A percentile compares a stretch with the other conserved stretches of the same genome.
These are phyloP conservation scores for Xerocomus amazonicus DNA, from an alignment of 1,284 basidiomycete genomes.

Conservation along the genomic window DNA sequence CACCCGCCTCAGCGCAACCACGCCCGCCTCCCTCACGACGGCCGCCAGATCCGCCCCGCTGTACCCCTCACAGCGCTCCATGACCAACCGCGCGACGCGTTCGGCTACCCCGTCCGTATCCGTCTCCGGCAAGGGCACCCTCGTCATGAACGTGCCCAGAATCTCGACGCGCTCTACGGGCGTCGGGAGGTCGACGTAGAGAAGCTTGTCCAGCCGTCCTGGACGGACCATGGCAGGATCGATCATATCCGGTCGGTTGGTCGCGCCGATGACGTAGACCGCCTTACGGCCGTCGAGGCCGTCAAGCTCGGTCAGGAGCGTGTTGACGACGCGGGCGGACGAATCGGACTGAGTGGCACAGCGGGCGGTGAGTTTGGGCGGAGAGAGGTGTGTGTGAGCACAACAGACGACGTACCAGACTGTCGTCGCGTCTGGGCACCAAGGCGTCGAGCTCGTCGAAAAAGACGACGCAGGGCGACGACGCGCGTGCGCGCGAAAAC, in stretches of 20 bases:
- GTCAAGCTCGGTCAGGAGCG: constrained; percentile 93
- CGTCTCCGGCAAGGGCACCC: constrained; percentile 61
- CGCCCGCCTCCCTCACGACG: constrained; percentile 87
- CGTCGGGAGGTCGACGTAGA: constrained; percentile 92
- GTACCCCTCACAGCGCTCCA: constrained; percentile 76
- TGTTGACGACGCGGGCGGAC: constrained; percentile 96
- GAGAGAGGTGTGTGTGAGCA: not conserved
- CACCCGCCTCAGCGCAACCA: constrained; percentile 73
- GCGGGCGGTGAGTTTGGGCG: not conserved
- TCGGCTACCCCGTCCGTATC: constrained; percentile 7
- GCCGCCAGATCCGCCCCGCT: constrained; percentile 89
- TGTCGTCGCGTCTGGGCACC: constrained; percentile 91
- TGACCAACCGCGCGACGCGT: constrained; percentile 47
- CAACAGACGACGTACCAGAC: constrained; percentile 53
- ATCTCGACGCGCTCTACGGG: constrained; percentile 84
- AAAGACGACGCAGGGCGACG: constrained; percentile 88
- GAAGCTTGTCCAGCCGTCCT: constrained; percentile 91
- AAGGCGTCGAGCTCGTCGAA: constrained; percentile 97
- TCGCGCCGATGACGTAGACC: constrained; percentile 96
- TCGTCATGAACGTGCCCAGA: constrained; percentile 64
- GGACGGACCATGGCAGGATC: constrained; percentile 98
- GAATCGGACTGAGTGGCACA: constrained; percentile 99
- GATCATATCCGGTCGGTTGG: constrained; percentile 98
- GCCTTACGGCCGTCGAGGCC: constrained; percentile 87
- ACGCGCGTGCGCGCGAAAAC: constrained; percentile 84